These are phyloP conservation scores for Populus nigra DNA, from an alignment of 345 rosid genomes.

Conservation along the genomic window DNA sequence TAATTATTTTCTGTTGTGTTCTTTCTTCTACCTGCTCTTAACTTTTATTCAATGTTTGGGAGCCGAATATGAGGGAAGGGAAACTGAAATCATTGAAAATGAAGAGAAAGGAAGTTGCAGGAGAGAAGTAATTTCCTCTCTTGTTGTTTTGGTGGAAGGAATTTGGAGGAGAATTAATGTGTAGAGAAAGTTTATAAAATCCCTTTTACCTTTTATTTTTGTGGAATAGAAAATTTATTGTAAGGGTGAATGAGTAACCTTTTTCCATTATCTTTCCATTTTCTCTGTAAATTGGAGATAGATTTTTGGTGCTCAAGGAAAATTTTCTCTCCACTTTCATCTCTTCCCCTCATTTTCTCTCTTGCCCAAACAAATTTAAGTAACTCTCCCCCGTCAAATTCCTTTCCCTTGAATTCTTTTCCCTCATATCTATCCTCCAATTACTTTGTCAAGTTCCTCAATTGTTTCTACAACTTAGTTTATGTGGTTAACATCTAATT, in stretches of 20 bases:
- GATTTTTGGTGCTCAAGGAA: not conserved
- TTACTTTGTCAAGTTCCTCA: not conserved
- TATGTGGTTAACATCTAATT: not conserved
- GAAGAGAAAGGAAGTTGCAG: not conserved
- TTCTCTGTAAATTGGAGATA: not conserved
- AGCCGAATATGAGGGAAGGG: not conserved
- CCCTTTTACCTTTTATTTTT: not conserved
- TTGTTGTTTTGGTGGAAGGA: not conserved
- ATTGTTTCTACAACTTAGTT: not conserved
- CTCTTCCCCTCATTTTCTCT: not conserved
- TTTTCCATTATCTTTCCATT: not conserved
- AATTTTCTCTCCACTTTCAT: not conserved
- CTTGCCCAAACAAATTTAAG: not conserved
- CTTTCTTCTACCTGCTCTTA: not conserved
- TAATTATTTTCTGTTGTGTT: not conserved
- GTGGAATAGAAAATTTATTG: not conserved
- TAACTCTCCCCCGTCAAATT: not conserved
- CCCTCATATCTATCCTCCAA: not conserved
- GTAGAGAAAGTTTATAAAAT: not conserved
- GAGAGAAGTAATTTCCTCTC: not conserved
- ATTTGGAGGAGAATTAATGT: not conserved
- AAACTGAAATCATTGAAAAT: not conserved
- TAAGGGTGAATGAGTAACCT: not conserved
- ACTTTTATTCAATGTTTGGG: not conserved
- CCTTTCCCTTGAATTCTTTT: not conserved